Evolutionary conservation across 148 eudicot genomes (phyloP).

Genomic region (Vaccinium vitisidaea): DNA sequence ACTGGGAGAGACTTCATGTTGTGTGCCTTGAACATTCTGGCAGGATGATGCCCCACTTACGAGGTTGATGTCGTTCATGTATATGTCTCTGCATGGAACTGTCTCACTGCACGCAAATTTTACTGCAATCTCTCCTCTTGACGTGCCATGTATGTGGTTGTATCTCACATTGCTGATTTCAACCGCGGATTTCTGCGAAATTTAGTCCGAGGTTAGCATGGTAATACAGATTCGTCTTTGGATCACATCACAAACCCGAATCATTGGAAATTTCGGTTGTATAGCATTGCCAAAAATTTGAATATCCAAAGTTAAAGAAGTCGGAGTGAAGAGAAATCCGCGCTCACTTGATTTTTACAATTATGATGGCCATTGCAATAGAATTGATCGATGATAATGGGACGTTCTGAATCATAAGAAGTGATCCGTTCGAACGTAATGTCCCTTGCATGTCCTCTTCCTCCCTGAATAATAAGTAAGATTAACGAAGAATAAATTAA

Average conservation of each 20-base stretch:
- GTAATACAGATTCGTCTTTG: background rate
- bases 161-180: conserved; percentile 22
- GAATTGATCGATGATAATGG: conserved; percentile 35
- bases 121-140: conserved; percentile 14
- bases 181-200: conserved; percentile 23
- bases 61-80: conserved; percentile 21
- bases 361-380: conserved; percentile 19
- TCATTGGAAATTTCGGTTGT: background rate
- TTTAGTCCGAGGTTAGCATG: background rate
- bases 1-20: background rate
- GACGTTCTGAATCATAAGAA: background rate
- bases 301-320: too few relatives aligned
- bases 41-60: background rate
- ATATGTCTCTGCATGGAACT: conserved; percentile 26
- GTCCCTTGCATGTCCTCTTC: conserved; percentile 29
- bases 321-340: too few relatives aligned
- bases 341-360: conserved; percentile 12
- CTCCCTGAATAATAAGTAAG: conserved; percentile 24
- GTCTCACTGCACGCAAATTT: conserved; percentile 26
- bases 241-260: background rate
- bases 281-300: too few relatives aligned
- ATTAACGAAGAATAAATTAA: too few relatives aligned
- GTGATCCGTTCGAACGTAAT: conserved; percentile 23
- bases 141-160: conserved; percentile 17
- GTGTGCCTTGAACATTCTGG: background rate